Evolutionary conservation across 805 yeast species (phyloP), one percentile per base, ranked within the genome.

Genomic region (Cyberlindnera americana): DNA sequence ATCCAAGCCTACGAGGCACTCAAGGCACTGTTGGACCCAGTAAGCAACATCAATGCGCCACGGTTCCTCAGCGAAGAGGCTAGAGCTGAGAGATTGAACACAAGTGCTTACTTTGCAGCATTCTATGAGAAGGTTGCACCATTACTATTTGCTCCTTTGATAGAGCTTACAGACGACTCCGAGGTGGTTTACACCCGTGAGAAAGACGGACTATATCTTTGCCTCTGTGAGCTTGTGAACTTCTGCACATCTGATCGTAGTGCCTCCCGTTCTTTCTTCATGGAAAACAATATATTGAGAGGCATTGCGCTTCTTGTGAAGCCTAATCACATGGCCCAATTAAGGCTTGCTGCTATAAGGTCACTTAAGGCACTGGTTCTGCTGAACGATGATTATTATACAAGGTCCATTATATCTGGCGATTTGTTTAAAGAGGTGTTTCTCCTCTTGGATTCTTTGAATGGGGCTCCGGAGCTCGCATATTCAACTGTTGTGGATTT

Each of bases 1-100:
- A 77, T 84, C 6, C 96, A 89, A 59, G 83, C 90, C 0, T 79
- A 76, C 47, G 96, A 89, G 61, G 95, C 96, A 1, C 61, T 90
- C 35, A 81, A 81, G 55, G 78, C 81, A 2, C 61, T 90, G 24
- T 66, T 90, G 12, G 90, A 84, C 53, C 81, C 59, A 9, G 36
- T 43, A 4, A 42, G 35, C n/a, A 48, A 44, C 19, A 30, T 47
- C n/a, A 44, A 39, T 18, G 32, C 51, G 2, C 44, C 56, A 28
- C 41, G 44, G 25, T 38, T 47, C 26, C 34, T 44, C 3, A 48
- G 46, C 18, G 59, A 52, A 9, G 62, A 59, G n/a, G 41, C 46
- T 9, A 32, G 51, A 6, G 32, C 37, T 17, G 49, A 45, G 16
- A 40, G 38, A 38, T 52, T 68, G 25, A 65, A 66, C 44, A 67